A percentile compares a stretch with the other conserved stretches of the same genome.
Conservation (phyloP, 495 filamentous ascomycete species). For the Paragyromitra xinjiangensis region DNA sequence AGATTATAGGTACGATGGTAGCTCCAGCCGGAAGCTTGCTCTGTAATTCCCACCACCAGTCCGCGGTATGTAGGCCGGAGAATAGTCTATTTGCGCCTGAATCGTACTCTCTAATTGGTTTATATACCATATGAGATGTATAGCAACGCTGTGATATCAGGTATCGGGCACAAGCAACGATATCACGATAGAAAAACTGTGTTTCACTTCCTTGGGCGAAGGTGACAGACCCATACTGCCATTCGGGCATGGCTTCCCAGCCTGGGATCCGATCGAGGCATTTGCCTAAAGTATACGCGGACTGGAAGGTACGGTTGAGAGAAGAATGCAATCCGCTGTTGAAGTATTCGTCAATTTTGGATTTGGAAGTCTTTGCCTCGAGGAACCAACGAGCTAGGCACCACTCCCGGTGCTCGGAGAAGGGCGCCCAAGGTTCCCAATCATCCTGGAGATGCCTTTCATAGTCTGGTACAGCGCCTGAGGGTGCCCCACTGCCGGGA, state of each 20-base stretch:
- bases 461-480: background rate
- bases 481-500: background rate
- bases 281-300: background rate
- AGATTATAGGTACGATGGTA: slow-evolving; percentile 36
- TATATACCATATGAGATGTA: background rate
- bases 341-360: background rate
- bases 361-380: background rate
- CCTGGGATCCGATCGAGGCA: background rate
- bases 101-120: background rate
- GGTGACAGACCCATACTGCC: background rate
- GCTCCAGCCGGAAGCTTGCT: background rate
- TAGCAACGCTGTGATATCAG: background rate
- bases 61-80: slow-evolving; percentile 11
- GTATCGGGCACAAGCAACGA: background rate
- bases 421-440: background rate
- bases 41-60: slow-evolving; percentile 30
- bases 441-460: background rate
- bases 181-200: background rate
- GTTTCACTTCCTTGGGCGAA: background rate
- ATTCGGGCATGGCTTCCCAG: background rate
- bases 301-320: background rate
- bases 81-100: background rate
- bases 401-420: background rate
- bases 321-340: background rate
- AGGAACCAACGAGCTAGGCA: background rate